Percentiles rank a stretch among this genome's conserved stretches.
These are phyloP conservation scores for Cystobasidiaceae sp. DNA, from an alignment of 1,284 basidiomycete genomes.

Conservation along the genomic window DNA sequence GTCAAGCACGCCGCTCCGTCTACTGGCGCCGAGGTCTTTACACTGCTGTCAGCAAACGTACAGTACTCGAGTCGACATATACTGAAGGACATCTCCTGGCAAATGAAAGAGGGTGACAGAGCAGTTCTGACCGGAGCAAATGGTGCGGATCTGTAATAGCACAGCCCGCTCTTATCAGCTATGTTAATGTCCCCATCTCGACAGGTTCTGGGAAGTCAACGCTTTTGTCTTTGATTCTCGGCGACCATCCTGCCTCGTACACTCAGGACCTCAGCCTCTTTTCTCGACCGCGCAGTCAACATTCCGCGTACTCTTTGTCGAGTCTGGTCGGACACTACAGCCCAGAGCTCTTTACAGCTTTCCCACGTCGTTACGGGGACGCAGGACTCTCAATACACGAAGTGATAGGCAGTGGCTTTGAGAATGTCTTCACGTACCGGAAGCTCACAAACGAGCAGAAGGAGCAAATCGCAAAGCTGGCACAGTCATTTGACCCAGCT, in stretches of 20 bases:
- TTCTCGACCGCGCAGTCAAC: slow-evolving; percentile 36
- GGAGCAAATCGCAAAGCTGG: slow-evolving; percentile 51
- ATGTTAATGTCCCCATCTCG: not conserved
- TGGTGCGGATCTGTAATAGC: slow-evolving; percentile 52
- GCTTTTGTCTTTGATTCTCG: slow-evolving; percentile 81
- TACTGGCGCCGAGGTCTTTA: slow-evolving; percentile 50
- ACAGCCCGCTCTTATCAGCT: no score
- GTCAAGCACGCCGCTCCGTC: not conserved
- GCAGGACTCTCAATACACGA: slow-evolving; percentile 63
- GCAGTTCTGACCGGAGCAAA: slow-evolving; percentile 86
- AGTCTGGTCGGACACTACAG: slow-evolving; percentile 69
- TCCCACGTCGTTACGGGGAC: slow-evolving; percentile 63
- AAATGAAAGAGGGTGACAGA: slow-evolving; percentile 66
- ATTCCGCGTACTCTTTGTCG: slow-evolving; percentile 45
- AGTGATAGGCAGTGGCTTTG: slow-evolving; percentile 76
- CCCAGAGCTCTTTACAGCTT: slow-evolving; percentile 86
- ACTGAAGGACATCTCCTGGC: slow-evolving; percentile 70
- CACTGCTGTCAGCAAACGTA: slow-evolving; percentile 64
- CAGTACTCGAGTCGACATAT: slow-evolving; percentile 63
- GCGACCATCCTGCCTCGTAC: slow-evolving; percentile 91
- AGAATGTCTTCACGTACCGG: slow-evolving; percentile 65
- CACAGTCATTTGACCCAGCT: slow-evolving; percentile 54
- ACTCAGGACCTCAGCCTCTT: slow-evolving; percentile 56
- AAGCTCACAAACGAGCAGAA: slow-evolving; percentile 50
- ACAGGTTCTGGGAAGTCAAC: slow-evolving; percentile 92